phyloP scores from a whole-genome alignment of 1,139 yeast species.

The Torulaspora pretoriensis region DNA sequence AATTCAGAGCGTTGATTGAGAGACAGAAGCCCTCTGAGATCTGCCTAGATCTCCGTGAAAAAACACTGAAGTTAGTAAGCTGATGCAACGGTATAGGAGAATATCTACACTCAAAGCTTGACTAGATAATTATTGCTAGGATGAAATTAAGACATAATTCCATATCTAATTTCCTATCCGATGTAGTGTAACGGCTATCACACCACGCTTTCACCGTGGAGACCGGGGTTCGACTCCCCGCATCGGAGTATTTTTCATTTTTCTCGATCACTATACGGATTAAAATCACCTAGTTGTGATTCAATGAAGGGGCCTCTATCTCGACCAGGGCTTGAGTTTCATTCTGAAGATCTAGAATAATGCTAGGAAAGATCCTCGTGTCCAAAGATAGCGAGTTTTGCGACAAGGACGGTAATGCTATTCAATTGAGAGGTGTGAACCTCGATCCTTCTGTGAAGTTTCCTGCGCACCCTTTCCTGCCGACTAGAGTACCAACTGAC shows the following conservation, averaged over 20 bases:
- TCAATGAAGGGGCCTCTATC: no score
- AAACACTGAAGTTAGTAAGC: background rate
- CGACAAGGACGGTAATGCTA: slow-evolving; percentile 55
- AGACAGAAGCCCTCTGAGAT: background rate
- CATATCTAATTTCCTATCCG: slow-evolving; percentile 20
- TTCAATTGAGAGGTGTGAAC: slow-evolving; percentile 76
- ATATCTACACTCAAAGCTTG: background rate
- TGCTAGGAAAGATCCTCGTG: slow-evolving; percentile 18
- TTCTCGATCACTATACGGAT: background rate
- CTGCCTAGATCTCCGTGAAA: no score
- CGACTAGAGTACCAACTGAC: slow-evolving; percentile 49
- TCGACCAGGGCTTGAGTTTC: no score
- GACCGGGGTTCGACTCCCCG: slow-evolving; percentile 39
- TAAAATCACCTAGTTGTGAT: background rate
- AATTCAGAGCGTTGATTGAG: background rate
- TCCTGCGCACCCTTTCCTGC: slow-evolving; percentile 56
- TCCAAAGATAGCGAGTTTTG: slow-evolving; percentile 50
- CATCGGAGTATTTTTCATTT: slow-evolving; percentile 27
- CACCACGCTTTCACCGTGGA: slow-evolving; percentile 38
- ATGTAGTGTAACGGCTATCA: slow-evolving; percentile 38
- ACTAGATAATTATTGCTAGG: background rate
- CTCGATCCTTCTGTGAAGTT: slow-evolving; percentile 72
- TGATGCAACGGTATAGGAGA: no score
- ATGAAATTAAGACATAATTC: background rate
- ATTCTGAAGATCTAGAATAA: background rate